Conservation (phyloP, 2,329 filamentous ascomycete species). For the Fusarium heterosporum region DNA sequence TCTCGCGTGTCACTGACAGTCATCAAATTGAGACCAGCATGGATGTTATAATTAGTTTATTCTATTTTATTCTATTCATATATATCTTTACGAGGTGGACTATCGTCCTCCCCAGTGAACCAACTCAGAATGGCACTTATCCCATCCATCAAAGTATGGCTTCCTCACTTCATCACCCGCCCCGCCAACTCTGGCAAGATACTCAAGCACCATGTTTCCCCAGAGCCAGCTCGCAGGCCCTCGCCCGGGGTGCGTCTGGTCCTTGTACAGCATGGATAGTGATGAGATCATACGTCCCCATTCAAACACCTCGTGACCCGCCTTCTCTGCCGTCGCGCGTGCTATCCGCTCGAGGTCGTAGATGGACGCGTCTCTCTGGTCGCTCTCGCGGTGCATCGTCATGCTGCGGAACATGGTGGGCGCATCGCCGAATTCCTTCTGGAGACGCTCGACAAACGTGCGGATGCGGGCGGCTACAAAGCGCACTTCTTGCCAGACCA, state of each 20-base stretch:
- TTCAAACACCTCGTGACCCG: constrained; percentile 37
- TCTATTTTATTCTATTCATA: not conserved
- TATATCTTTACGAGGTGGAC: not conserved
- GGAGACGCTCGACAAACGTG: constrained; percentile 25
- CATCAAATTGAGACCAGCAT: not conserved
- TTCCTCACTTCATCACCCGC: constrained; percentile 22
- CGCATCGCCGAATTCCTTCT: constrained; percentile 17
- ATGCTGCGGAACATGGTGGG: constrained; percentile 35
- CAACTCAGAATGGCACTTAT: constrained; percentile 32
- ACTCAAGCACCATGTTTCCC: constrained; percentile 40
- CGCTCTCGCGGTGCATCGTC: constrained; percentile 35
- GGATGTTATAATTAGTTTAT: constrained; percentile 12
- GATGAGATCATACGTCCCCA: constrained; percentile 35
- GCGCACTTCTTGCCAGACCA: constrained; percentile 38
- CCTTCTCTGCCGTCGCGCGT: constrained; percentile 32
- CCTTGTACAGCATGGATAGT: constrained; percentile 39
- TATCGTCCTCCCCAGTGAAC: constrained; percentile 35
- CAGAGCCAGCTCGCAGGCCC: constrained; percentile 41
- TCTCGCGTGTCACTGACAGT: not conserved
- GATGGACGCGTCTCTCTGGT: constrained; percentile 26
- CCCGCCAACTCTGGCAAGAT: constrained; percentile 28
- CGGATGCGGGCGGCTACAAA: constrained; percentile 30
- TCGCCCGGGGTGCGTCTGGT: constrained; percentile 36
- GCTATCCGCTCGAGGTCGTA: constrained; percentile 36
- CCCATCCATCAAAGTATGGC: constrained; percentile 38